Evolutionary conservation across 257 asterid species (phyloP), one percentile per base, ranked within the genome.

Genomic region (Fraxinus cuspidata): DNA sequence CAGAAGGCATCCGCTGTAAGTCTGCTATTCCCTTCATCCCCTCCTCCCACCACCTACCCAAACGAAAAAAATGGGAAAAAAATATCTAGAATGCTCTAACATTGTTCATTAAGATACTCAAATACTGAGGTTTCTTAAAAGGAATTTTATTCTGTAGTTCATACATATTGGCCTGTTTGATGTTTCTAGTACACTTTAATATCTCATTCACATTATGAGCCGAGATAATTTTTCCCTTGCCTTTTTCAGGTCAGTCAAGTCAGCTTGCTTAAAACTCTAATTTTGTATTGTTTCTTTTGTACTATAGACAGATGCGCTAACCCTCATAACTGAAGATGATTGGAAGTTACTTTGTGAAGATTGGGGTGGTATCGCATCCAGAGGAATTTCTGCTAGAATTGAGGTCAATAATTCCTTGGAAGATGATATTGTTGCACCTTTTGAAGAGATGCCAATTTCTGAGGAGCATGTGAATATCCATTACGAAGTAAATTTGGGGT

Each of bases 271-370:
- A 49, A 65, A 67, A 72, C 35, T 74, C 81, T 77, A 68, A 80
- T 79, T 78, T 40, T 38, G 35, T 27, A 68, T 82, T 71, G 78
- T 60, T 78, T 29, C 28, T 10, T 23, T 74, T 77, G 51, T 75
- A 77, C 79, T 83, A 83, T 83, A 95, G 99, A 80, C 93, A 80
- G 98, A 89, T 70, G 89, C 81, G 78, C 83, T 95, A 53, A 86
- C 96, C 60, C 71, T 95, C 64, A 79, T 95, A 76, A 38, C 86
- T 49, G 97, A 88, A 88, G 87, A 91, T 79, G 99, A 95, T 74
- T 95, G 99, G 99, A 92, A 86, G 76, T 84, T 84, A 63, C 90
- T 95, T 73, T 90, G 99, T 80, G 93, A 90, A 87, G 96, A 89
- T 67, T 95, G 98, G 98, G 96, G 92, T 88, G 93, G 98, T 77